Evolutionary conservation across 1,284 basidiomycete genomes (phyloP), one percentile per base, ranked within the genome.

Genomic region (Peniophora sp.): DNA sequence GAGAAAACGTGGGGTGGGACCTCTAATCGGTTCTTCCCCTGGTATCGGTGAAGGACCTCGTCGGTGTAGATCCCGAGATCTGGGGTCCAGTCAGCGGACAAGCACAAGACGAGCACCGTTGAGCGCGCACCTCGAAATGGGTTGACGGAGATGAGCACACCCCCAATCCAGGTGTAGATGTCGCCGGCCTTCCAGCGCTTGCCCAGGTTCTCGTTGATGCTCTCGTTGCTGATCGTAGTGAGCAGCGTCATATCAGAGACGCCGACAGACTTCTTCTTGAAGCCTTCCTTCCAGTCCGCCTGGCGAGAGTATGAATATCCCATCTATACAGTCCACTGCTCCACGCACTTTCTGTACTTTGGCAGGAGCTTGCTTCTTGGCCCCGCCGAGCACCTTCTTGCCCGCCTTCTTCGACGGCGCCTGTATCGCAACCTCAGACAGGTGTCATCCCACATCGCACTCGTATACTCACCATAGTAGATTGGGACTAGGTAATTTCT

Each of bases 111-210:
- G 22, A 32, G 39, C 24, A 47, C 39, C 10, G 3, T 6, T 27
- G 35, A 20, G 18, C 14, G 24, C 75, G 58, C 64, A 92, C 93
- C 92, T 81, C 82, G 78, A 73, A 99, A 99, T 0, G 96, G 97
- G 69, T 99, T 99, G 60, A 99, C 96, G 23, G 97, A 99, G 64
- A 99, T 97, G 57, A 99, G 71, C 43, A 99, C 97, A 60, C 90
- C 79, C 36, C 97, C 97, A 67, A 99, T 99, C 68, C 99, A 99
- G 6, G 97, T 99, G 68, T 99, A 99, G 62, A 99, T 99, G 71
- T 99, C 96, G 51, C 78, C 89, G 62, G 89, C 95, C 56, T 84
- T 85, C 84, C 97, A 99, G 52, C 96, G 81, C 68, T 96, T 93
- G 75, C 97, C 87, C 58, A 99, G 78, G 68, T 99, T 99, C 51